phyloP scores from a whole-genome alignment of 768 basidiomycete genomes.

The Phallus indusiatus region DNA sequence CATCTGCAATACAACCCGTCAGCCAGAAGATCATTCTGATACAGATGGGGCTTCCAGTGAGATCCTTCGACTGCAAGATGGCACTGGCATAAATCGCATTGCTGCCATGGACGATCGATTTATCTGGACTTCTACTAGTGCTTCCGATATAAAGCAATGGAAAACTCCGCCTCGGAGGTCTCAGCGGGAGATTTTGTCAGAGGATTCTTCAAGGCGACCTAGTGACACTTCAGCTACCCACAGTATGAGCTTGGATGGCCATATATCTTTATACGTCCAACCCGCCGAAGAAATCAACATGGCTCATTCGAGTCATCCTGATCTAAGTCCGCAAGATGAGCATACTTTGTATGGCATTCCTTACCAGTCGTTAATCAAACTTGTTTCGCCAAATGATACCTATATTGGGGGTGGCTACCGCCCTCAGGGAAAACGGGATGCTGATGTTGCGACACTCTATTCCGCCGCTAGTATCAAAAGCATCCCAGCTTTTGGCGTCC shows the following conservation, averaged over 20 bases:
- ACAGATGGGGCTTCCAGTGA: slow-evolving; percentile 11
- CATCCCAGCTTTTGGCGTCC: slow-evolving; percentile 36
- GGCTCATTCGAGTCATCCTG: background rate
- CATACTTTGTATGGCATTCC: slow-evolving; percentile 49
- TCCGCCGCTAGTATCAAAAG: slow-evolving; percentile 77
- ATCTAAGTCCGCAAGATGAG: slow-evolving; percentile 19
- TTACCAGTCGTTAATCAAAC: slow-evolving; percentile 56
- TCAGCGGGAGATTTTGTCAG: slow-evolving; percentile 16
- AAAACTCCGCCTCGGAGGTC: slow-evolving; percentile 46
- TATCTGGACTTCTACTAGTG: slow-evolving; percentile 86
- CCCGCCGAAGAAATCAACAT: background rate
- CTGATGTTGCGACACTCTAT: slow-evolving; percentile 78
- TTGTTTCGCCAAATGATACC: slow-evolving; percentile 55
- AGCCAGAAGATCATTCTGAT: slow-evolving; percentile 15
- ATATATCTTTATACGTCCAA: background rate
- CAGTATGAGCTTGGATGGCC: background rate
- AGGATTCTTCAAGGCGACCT: background rate
- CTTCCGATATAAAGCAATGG: slow-evolving; percentile 79
- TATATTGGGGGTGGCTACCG: slow-evolving; percentile 15
- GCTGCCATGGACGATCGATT: slow-evolving; percentile 73
- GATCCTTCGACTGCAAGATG: slow-evolving; percentile 32
- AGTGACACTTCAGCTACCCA: slow-evolving; percentile 3
- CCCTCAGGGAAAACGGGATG: slow-evolving; percentile 33
- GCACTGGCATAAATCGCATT: slow-evolving; percentile 67
- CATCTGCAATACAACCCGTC: slow-evolving; percentile 39